A percentile compares a stretch with the other conserved stretches of the same genome.
Conservation (phyloP, 306 rosid species). For the Vicia sativa region DNA sequence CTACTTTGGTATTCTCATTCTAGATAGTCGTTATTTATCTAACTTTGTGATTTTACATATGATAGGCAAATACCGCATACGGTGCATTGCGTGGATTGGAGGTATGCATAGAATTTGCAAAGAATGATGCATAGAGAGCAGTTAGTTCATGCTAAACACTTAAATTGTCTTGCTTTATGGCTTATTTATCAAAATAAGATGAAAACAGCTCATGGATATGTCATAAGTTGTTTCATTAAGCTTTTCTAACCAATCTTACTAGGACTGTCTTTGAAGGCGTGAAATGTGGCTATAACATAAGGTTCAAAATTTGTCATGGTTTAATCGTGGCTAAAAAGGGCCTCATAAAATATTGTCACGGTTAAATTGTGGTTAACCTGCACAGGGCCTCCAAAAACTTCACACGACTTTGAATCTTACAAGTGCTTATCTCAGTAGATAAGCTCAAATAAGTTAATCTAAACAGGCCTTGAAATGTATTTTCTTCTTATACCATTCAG, state of each 20-base stretch:
- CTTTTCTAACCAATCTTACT: not conserved
- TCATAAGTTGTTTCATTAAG: not conserved
- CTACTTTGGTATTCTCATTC: slow-evolving; percentile 17
- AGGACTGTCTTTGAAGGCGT: not conserved
- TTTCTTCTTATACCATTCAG: slow-evolving; percentile 12
- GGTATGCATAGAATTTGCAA: slow-evolving; percentile 41
- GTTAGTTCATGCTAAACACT: slow-evolving; percentile 24
- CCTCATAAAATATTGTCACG: no score
- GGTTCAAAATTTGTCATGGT: no score
- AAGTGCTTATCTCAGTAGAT: not conserved
- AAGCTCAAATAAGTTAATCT: not conserved
- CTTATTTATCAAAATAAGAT: not conserved
- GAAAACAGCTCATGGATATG: not conserved
- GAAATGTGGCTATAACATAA: no score
- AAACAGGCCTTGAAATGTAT: not conserved
- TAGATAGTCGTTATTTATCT: slow-evolving; percentile 19
- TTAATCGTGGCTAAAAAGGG: no score
- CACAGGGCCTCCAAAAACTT: no score
- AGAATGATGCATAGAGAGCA: not conserved
- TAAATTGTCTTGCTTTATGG: slow-evolving; percentile 29
- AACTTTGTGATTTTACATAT: slow-evolving; percentile 29
- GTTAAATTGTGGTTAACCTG: no score
- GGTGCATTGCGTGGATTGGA: slow-evolving; percentile 59
- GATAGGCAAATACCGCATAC: slow-evolving; percentile 54
- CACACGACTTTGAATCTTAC: not conserved